Base-by-base conservation (phyloP, 305 asterid species). In the Lippia alba region DNA sequence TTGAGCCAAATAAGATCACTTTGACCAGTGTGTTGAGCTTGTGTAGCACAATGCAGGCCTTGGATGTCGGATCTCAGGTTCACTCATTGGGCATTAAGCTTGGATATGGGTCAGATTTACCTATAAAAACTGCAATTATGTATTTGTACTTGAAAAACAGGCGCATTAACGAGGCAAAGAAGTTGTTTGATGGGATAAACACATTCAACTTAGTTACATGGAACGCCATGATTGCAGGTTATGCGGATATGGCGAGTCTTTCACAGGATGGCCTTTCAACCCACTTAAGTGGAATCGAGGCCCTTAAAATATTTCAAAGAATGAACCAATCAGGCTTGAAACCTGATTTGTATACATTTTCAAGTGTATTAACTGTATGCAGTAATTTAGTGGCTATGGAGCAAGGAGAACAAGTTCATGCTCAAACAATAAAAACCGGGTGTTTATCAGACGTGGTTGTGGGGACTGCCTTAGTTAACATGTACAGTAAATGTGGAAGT, bases 171-270 rank as follows among this genome's bases (percentile, higher is more conserved):
- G 84, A 80, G 81, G 99, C 97, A 6, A 91, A 85, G 80, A 82
- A 83, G 83, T 17, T 94, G 81, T 91, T 94, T 67, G 86, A 88
- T 60, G 86, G 84, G 66, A 85, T 89, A 91, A 82, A 72, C 56
- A 67, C 59, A n/a, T 39, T 81, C 41, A 80, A 80, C 78, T 78
- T 91, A 75, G 91, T 91, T 34, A 80, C 96, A 17, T 94, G 97
- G 99, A 94, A 94, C 49, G 89, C 97, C 19, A 89, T 91, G 95
- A 86, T 94, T 79, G 97, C 96, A 4, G 96, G 99, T 59, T 84
- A 86, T 63, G 93, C 90, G 39, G 91, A 94, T 41, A 80, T 87
- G 87, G 82, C 81, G 66, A 84, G 78, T 61, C 76, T 69, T 18
- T 77, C 81, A 8, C 81, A 74, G 64, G 88, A 87, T 44, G 74